These are phyloP conservation scores for Fusarium decemcellulare DNA, from an alignment of 2,329 filamentous ascomycete genomes.

Conservation along the genomic window DNA sequence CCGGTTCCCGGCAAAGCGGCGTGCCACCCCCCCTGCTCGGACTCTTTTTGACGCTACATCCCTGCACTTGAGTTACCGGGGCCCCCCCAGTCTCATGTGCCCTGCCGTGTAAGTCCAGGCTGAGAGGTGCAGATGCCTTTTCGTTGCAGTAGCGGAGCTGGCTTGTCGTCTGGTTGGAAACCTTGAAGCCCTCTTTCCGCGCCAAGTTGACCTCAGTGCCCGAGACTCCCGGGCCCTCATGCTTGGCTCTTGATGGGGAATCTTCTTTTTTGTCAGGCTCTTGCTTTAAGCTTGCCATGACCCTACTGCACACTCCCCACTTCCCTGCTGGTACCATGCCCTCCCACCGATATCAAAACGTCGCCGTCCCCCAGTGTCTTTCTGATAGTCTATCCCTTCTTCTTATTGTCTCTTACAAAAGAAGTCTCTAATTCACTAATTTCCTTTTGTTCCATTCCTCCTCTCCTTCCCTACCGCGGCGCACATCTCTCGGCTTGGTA, in stretches of 20 bases:
- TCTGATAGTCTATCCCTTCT: background rate
- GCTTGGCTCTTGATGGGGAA: no score
- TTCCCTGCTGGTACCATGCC: no score
- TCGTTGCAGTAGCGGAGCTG: background rate
- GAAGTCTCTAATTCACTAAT: no score
- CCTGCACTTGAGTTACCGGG: no score
- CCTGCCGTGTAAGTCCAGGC: background rate
- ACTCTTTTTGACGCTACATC: no score
- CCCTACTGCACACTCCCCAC: no score
- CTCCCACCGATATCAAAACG: background rate
- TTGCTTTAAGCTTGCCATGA: no score
- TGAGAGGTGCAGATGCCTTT: background rate
- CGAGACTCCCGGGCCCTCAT: constrained; percentile 19
- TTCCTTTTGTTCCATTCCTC: background rate
- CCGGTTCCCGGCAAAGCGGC: constrained; percentile 28
- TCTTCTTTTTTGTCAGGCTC: no score
- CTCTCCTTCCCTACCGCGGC: no score
- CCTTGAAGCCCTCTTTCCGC: constrained; percentile 5
- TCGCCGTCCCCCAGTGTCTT: background rate
- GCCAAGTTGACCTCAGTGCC: constrained; percentile 15
- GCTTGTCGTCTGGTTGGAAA: background rate
- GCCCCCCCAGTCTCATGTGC: constrained; percentile 12
- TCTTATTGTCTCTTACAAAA: background rate
- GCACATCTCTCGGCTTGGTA: background rate
- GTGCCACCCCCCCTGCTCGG: background rate